Base-by-base conservation (phyloP, 352 stramenopile species). In the Phytophthora boehmeriae region DNA sequence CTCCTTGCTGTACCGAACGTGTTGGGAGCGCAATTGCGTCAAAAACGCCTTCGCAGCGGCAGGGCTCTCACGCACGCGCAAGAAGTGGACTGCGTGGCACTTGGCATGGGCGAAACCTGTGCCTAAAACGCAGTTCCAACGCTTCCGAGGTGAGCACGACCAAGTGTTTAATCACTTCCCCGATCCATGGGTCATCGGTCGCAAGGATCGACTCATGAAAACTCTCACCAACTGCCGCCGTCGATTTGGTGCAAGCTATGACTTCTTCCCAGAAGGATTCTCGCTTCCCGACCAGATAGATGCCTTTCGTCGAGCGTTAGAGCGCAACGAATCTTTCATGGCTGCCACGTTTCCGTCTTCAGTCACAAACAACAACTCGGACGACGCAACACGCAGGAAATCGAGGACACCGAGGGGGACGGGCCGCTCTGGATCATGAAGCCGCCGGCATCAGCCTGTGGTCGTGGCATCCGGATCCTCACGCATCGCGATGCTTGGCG, bases 11-110 rank as follows among this genome's bases (percentile, higher is more conserved):
- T 97, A 90, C 71, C 91, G 91, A 54, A 92, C 84, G 2, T 89
- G 95, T 35, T 97, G 91, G 91, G 91, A 97, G 53, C 84, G 91
- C 27, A 97, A 97, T 64, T 97, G 89, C 58, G 85, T 97, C n/a
- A 97, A 97, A 67, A 95, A 97, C 46, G 85, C 89, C 0, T 96
- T 97, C 46, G 78, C 76, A 8, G 72, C 75, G 8, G 89, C 89
- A 0, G 91, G 91, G 0, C 66, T 97, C 32, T 61, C 63, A 1
- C 83, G 88, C 16, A 86, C 79, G 10, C 73, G 68, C 50, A 89
- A 88, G 54, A 84, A 79, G 25, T 83, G 71, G 75, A 74, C 59
- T 2, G 67, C 59, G 10, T 89, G 82, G 79, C 62, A 86, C 49
- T 46, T 82, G 19, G 85, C 84, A 19, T 92, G 77, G 87, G 78